Base-by-base conservation (phyloP, 805 yeast genomes). In the Candida railenensis region DNA sequence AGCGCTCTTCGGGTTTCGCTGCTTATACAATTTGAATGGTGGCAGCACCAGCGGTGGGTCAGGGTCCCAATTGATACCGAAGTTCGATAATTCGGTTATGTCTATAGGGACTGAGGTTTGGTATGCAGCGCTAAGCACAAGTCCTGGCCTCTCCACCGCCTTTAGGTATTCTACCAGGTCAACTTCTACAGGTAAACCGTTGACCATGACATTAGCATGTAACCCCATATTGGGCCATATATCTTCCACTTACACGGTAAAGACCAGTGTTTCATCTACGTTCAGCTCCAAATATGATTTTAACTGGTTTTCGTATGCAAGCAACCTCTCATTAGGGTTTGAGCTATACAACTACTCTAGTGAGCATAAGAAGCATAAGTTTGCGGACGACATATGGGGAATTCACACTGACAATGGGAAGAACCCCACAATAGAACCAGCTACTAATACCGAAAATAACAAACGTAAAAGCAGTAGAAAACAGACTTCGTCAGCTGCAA, bases 211-310 rank as follows among this genome's bases (percentile, higher is more conserved):
- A 0, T 58, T 92, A 34, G 84, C 96, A 0, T 76, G 85, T 48
- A 94, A 94, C 62, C 99, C 99, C 1, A 71, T 94, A 14, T 71
- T 92, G 60, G 99, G 99, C 2, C 91, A 90, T 53, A 66, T 94
- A 1, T 84, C 96, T 2, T 84, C 96, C 1, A 85, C 96, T 0
- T 94, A 91, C 61, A 81, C 96, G 1, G 89, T 90, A 30, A 83
- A 85, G 57, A 87, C 97, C 0, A 81, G 88, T 3, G 75, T 82
- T 2, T 77, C 80, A 25, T 81, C 92, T 1, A 85, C 96, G 0
- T 83, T 92, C 45, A 81, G 90, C 40, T 87, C 96, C 3, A 78
- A 85, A 48, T 91, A 89, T 58, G 96, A 89, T 58, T 92, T 94
- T 65, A 94, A 94, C 59, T 68, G 89, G 44, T 92, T 88, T 60